These are phyloP conservation scores for Paracoccidioides brasiliensis DNA, from an alignment of 2,329 filamentous ascomycete species.

Conservation along the genomic window DNA sequence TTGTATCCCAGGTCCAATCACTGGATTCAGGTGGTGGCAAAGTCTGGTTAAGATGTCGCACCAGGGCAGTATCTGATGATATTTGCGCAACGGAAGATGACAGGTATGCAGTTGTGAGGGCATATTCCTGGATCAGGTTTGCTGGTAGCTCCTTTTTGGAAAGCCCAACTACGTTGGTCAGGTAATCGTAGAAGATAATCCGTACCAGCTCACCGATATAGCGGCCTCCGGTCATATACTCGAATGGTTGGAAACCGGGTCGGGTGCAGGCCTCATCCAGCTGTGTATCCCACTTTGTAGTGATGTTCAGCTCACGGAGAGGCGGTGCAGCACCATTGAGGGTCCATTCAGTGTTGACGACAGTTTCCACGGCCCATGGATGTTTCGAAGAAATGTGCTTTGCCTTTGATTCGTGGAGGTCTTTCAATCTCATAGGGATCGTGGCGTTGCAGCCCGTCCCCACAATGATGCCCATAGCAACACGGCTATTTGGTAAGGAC, in stretches of 20 bases:
- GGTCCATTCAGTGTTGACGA: constrained; percentile 76
- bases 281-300: constrained; percentile 57
- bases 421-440: constrained; percentile 52
- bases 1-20: constrained; percentile 49
- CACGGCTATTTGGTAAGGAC: constrained; percentile 47
- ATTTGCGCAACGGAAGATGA: constrained; percentile 52
- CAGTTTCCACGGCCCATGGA: constrained; percentile 48
- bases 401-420: constrained; percentile 52
- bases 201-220: constrained; percentile 67
- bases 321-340: constrained; percentile 63
- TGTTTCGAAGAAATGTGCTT: constrained; percentile 34
- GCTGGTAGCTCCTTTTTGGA: constrained; percentile 38
- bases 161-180: constrained; percentile 34
- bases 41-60: constrained; percentile 38
- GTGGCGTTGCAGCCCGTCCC: constrained; percentile 75
- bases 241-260: constrained; percentile 67
- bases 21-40: constrained; percentile 36
- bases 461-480: constrained; percentile 68
- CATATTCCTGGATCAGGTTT: constrained; percentile 45
- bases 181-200: constrained; percentile 54
- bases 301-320: constrained; percentile 44
- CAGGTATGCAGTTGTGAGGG: constrained; percentile 58
- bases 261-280: constrained; percentile 54
- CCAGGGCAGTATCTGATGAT: constrained; percentile 36
- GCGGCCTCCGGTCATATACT: constrained; percentile 71